Evolutionary conservation across 2,329 filamentous ascomycete genomes (phyloP).

Genomic region (Scedosporium apiospermum): DNA sequence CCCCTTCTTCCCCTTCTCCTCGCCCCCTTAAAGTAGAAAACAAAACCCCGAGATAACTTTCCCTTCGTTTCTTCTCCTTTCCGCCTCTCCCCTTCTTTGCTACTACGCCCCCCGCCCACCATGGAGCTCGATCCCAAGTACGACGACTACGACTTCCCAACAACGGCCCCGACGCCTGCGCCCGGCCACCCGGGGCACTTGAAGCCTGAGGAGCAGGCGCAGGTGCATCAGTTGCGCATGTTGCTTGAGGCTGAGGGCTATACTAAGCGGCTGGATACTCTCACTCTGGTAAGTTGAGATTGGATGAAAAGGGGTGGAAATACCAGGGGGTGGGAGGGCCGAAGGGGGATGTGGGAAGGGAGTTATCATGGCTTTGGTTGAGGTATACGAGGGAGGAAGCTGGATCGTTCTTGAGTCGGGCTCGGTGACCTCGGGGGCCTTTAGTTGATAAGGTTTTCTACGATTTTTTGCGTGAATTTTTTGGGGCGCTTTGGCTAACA

Average conservation of each 20-base stretch:
- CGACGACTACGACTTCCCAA: constrained; percentile 92
- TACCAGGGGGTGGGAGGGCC: neutral
- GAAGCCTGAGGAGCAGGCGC: constrained; percentile 77
- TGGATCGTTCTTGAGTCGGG: too few relatives aligned
- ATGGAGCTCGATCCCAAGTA: constrained; percentile 76
- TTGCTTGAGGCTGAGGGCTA: constrained; percentile 77
- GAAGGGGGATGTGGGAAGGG: neutral
- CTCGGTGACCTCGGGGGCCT: too few relatives aligned
- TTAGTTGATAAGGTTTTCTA: too few relatives aligned
- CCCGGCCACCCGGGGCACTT: constrained; percentile 83
- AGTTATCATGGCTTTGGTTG: neutral
- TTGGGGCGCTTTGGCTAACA: neutral
- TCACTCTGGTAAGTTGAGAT: constrained; percentile 65
- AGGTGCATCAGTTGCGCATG: constrained; percentile 75
- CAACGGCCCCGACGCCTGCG: constrained; percentile 58
- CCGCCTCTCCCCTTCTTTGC: neutral
- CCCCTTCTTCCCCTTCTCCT: neutral
- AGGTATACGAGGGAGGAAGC: too few relatives aligned
- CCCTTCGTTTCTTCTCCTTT: neutral
- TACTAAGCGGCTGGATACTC: constrained; percentile 77
- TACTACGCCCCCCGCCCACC: constrained; percentile 13
- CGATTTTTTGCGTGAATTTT: too few relatives aligned
- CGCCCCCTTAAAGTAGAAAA: neutral
- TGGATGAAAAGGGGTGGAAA: neutral
- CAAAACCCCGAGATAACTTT: neutral